Percentiles rank a stretch among this genome's conserved stretches.
These are phyloP conservation scores for Sclerotinia nivalis DNA, from an alignment of 2,329 filamentous ascomycete species.

Conservation along the genomic window DNA sequence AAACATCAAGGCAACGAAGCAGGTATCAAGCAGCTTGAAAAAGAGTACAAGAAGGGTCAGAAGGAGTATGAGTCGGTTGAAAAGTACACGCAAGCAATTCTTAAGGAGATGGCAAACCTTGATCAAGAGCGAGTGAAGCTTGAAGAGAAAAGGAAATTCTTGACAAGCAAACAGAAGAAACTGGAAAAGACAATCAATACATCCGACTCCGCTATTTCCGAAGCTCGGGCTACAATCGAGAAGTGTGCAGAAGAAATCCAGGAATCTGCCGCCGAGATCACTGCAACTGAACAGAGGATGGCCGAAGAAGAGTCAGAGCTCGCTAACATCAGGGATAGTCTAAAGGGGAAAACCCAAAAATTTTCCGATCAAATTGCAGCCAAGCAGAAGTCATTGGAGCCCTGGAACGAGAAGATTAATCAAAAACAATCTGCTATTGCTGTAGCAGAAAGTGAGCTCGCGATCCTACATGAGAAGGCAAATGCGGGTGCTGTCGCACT, in stretches of 20 bases:
- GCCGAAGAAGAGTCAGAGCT: conserved; percentile 80
- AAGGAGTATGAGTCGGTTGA: conserved; percentile 83
- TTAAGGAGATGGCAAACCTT: conserved; percentile 87
- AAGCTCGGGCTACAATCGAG: conserved; percentile 75
- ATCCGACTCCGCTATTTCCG: conserved; percentile 71
- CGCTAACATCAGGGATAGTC: conserved; percentile 74
- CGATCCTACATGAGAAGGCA: conserved; percentile 85
- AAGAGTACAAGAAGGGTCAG: conserved; percentile 75
- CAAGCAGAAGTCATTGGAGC: conserved; percentile 92
- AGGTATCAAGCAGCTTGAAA: conserved; percentile 85
- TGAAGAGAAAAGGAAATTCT: conserved; percentile 95
- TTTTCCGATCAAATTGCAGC: conserved; percentile 89
- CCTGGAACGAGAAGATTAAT: conserved; percentile 96
- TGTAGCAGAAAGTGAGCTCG: conserved; percentile 90
- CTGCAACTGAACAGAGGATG: conserved; percentile 73
- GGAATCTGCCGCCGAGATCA: conserved; percentile 71
- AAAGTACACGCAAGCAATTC: conserved; percentile 73
- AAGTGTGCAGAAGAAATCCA: conserved; percentile 79
- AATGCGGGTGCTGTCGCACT: conserved; percentile 84
- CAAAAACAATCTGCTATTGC: conserved; percentile 93
- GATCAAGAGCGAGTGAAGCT: conserved; percentile 98
- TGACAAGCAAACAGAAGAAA: conserved; percentile 89
- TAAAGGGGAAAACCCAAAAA: conserved; percentile 94
- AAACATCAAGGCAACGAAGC: conserved; percentile 90
- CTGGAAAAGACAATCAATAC: conserved; percentile 82